phyloP scores from a whole-genome alignment of 257 asterid genomes.

The Nemophila menziesii region DNA sequence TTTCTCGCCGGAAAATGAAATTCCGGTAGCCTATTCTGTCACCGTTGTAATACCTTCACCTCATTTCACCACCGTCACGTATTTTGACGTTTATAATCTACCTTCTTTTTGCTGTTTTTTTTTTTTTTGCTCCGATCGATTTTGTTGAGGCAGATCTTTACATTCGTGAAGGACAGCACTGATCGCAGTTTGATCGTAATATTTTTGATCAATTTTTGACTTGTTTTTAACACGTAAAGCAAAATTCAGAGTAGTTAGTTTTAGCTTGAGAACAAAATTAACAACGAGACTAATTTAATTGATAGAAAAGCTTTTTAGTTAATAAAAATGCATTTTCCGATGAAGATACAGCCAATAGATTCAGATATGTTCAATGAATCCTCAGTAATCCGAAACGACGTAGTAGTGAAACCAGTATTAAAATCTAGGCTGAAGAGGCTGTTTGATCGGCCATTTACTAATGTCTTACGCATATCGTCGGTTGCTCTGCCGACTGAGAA shows the following conservation, averaged over 20 bases:
- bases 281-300: too few species aligned
- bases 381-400: constrained; percentile 11
- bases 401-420: constrained; percentile 19
- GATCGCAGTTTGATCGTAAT: not conserved
- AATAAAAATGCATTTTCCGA: constrained; percentile 40
- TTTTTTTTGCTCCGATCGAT: not conserved
- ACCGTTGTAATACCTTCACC: constrained; percentile 23
- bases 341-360: constrained; percentile 84
- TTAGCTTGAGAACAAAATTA: not conserved
- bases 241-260: too few species aligned
- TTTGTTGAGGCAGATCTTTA: not conserved
- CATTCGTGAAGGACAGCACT: not conserved
- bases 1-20: constrained; percentile 44
- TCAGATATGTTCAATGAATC: constrained; percentile 15
- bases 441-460: constrained; percentile 78
- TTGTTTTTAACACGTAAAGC: too few species aligned
- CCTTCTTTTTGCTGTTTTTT: not conserved
- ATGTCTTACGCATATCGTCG: constrained; percentile 45
- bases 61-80: constrained; percentile 54
- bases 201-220: not conserved
- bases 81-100: not conserved
- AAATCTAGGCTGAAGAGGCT: constrained; percentile 72
- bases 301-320: too few species aligned
- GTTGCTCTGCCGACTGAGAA: constrained; percentile 36
- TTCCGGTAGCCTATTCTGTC: constrained; percentile 14